Conservation (phyloP, 202 grass and related monocot species). For the Panicum hallii region DNA sequence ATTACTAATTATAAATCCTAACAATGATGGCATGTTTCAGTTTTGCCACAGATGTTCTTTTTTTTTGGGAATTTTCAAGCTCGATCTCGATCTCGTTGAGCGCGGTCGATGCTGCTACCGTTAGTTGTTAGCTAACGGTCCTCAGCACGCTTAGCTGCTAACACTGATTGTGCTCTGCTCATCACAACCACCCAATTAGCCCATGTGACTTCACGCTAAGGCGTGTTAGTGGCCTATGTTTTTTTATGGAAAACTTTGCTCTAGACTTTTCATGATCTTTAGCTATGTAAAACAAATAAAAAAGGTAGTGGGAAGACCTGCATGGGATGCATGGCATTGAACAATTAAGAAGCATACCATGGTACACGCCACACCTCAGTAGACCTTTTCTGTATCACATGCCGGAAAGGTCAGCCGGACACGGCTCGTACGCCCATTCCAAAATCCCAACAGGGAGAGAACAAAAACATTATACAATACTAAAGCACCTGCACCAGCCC, state of each 20-base stretch:
- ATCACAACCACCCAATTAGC: background rate
- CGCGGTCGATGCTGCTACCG: background rate
- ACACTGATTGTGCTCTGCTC: background rate
- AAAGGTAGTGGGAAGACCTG: background rate
- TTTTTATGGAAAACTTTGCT: background rate
- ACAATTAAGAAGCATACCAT: background rate
- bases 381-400: background rate
- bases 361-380: background rate
- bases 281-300: background rate
- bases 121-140: constrained; percentile 11
- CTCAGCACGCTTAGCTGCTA: background rate
- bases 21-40: background rate
- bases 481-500: no score
- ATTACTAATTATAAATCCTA: background rate
- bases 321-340: background rate
- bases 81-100: background rate
- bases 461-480: no score
- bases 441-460: no score
- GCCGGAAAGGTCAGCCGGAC: no score
- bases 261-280: background rate
- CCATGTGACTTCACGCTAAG: background rate
- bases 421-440: no score
- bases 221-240: background rate
- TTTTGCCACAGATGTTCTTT: background rate
- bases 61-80: no score